Base-by-base conservation (phyloP, 2,329 filamentous ascomycete genomes). In the Nakataea oryzae region DNA sequence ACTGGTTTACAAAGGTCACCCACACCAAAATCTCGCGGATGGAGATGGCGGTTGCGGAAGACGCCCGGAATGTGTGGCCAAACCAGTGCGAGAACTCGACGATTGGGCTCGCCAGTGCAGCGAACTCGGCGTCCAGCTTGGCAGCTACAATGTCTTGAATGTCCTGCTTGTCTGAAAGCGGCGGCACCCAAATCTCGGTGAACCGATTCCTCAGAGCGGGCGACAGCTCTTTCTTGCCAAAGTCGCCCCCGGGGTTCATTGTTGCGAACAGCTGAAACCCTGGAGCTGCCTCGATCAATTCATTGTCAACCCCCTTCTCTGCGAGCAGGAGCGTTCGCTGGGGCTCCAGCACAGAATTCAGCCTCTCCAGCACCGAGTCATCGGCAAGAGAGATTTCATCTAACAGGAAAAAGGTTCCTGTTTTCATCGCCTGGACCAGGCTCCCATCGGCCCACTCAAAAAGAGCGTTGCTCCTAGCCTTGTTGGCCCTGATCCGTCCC, bases 241-340 rank as follows among this genome's bases (percentile, higher is more conserved):
- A 99, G 71, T 99, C 95, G 57, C 96, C 95, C 60, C 96, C 96
- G 11, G 95, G 95, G 67, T 99, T 99, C 95, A 99, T 99, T 0
- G 95, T 99, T 3, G 95, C 93, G 64, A 99, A 85, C 74, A 99
- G 97, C 70, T 99, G 93, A 74, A 97, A 99, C 0, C 89, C 90
- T 54, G 88, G 80, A 13, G 81, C 75, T 7, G 89, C 95, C 41
- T 84, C 83, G 29, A 99, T 83, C 65, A 90, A 86, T 0, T 92
- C 92, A 72, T 96, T 87, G 6, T 89, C 82, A 2, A 90, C 85
- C 0, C 95, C 96, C 74, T 97, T 99, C 73, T 99, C 95, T 0
- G 96, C 96, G 21, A 99, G 82, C 3, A 99, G 78, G 30, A 99
- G 84, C 0, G 90, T 91, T 61, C 95, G 84, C 57, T 90, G 86